Percentiles rank a stretch among this genome's conserved stretches.
phyloP scores from a whole-genome alignment of 1,139 yeast genomes.

The Yamadazyma pseudoaaseri region DNA sequence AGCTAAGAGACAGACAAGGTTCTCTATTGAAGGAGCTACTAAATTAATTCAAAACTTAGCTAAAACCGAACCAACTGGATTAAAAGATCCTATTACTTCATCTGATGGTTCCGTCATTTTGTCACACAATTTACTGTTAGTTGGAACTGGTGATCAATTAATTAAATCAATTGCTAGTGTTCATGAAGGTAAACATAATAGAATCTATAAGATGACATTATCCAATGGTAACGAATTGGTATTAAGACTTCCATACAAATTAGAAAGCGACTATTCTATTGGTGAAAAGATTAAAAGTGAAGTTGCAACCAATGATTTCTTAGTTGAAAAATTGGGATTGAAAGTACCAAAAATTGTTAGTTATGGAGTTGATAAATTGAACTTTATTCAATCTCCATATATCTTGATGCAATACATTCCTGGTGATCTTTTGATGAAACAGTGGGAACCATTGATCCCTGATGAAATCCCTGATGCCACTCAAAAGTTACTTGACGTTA shows the following conservation, averaged over 20 bases:
- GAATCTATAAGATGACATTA: conserved; percentile 72
- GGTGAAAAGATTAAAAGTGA: conserved; percentile 76
- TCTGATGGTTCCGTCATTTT: conserved; percentile 44
- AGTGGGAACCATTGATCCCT: conserved; percentile 79
- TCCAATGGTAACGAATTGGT: conserved; percentile 62
- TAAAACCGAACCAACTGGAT: conserved; percentile 21
- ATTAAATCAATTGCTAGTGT: conserved; percentile 76
- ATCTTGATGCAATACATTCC: conserved; percentile 75
- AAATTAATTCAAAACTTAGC: conserved; percentile 43
- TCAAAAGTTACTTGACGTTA: conserved; percentile 50
- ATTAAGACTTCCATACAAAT: conserved; percentile 81
- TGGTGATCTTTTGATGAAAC: conserved; percentile 80
- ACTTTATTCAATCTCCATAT: conserved; percentile 69
- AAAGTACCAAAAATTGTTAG: conserved; percentile 75
- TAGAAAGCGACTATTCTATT: conserved; percentile 62
- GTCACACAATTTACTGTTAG: conserved; percentile 42
- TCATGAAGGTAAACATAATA: conserved; percentile 93
- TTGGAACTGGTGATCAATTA: conserved; percentile 42
- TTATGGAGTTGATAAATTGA: conserved; percentile 62
- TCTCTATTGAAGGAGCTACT: conserved; percentile 76
- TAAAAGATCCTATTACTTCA: conserved; percentile 35
- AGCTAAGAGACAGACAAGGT: conserved; percentile 73
- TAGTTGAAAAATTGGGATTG: conserved; percentile 49
- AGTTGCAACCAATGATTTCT: conserved; percentile 89
- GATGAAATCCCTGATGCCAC: conserved; percentile 37